phyloP scores from a whole-genome alignment of 441 rosid species.

The Gossypium lobatum region DNA sequence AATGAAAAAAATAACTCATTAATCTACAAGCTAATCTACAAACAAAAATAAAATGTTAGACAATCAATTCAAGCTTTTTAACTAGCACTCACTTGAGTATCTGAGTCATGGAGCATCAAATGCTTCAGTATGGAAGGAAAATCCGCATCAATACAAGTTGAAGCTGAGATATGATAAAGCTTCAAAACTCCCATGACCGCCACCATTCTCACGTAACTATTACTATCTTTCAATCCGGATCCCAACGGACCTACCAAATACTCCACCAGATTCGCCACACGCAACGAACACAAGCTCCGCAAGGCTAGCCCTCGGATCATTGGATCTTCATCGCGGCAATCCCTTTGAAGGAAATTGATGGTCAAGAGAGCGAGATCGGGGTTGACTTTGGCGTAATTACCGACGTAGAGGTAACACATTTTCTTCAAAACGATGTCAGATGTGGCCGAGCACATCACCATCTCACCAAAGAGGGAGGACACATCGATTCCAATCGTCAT shows the following conservation, averaged over 20 bases:
- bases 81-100: slow-evolving; percentile 58
- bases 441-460: slow-evolving; percentile 98
- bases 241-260: slow-evolving; percentile 95
- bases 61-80: not conserved
- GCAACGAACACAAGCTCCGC: slow-evolving; percentile 79
- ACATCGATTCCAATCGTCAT: slow-evolving; percentile 96
- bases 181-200: slow-evolving; percentile 89
- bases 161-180: slow-evolving; percentile 81
- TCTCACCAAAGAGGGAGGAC: slow-evolving; percentile 91
- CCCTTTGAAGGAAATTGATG: slow-evolving; percentile 91
- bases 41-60: not conserved
- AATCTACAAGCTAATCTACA: slow-evolving; percentile 8
- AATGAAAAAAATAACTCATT: slow-evolving; percentile 13
- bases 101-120: slow-evolving; percentile 80
- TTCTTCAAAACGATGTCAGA: slow-evolving; percentile 94
- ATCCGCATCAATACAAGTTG: slow-evolving; percentile 81
- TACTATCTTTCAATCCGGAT: slow-evolving; percentile 72
- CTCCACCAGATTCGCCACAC: slow-evolving; percentile 89
- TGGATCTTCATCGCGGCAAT: slow-evolving; percentile 93
- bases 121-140: slow-evolving; percentile 72
- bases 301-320: slow-evolving; percentile 95
- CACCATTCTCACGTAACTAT: slow-evolving; percentile 80
- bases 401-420: slow-evolving; percentile 97
- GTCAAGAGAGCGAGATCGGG: slow-evolving; percentile 91
- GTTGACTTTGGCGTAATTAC: slow-evolving; percentile 90